Conservation (phyloP, 768 basidiomycete species). For the Serendipita sp. region DNA sequence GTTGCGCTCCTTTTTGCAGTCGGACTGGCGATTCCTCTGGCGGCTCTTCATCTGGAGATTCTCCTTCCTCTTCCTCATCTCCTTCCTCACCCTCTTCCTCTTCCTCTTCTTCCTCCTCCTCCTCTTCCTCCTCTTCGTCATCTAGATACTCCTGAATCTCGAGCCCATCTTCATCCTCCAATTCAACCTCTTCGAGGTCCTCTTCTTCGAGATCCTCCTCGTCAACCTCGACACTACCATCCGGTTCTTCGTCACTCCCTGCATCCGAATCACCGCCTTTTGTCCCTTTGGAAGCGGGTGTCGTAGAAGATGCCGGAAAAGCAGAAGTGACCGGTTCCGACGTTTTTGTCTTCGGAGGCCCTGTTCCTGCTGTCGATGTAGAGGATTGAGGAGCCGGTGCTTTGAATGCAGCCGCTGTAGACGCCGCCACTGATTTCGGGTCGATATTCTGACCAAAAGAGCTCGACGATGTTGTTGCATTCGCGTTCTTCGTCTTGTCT, state of each 20-base stretch:
- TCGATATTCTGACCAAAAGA: not conserved
- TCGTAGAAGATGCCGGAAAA: not conserved
- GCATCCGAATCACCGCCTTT: constrained; percentile 14
- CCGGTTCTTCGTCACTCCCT: constrained; percentile 22
- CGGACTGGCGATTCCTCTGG: constrained; percentile 20
- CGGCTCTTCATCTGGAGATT: constrained; percentile 18
- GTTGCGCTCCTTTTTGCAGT: constrained; percentile 22
- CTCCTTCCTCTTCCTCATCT: constrained; percentile 12
- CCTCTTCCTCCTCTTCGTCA: constrained; percentile 12
- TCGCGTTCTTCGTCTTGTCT: not conserved
- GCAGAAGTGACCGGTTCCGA: not conserved
- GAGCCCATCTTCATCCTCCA: constrained; percentile 16
- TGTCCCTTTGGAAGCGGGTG: constrained; percentile 19
- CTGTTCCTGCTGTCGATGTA: not conserved
- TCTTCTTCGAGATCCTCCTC: not conserved
- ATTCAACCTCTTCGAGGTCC: not conserved
- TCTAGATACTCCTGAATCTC: constrained; percentile 17
- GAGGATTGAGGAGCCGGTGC: not conserved
- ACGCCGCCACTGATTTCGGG: not conserved
- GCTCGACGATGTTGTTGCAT: not conserved
- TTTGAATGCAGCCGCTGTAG: not conserved
- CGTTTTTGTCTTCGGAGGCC: not conserved
- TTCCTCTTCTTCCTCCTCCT: constrained; percentile 8
- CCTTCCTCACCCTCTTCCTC: constrained; percentile 16
- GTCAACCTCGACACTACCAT: constrained; percentile 16